Evolutionary conservation across 768 basidiomycete genomes (phyloP).

Genomic region (Naganishia kalamii): DNA sequence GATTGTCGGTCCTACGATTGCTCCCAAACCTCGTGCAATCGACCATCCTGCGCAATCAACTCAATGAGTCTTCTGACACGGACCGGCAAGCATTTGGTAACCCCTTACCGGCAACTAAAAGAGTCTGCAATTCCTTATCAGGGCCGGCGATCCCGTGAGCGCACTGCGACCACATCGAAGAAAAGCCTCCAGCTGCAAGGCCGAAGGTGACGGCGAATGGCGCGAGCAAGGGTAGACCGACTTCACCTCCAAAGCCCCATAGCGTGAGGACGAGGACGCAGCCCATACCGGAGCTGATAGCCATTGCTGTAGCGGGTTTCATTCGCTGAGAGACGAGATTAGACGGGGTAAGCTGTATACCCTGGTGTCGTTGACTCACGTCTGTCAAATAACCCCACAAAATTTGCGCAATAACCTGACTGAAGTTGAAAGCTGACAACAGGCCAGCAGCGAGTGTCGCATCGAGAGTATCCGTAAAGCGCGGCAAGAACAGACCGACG

Average conservation of each 20-base stretch:
- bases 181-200: constrained; percentile 26
- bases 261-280: constrained; percentile 25
- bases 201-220: constrained; percentile 30
- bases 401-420: constrained; percentile 26
- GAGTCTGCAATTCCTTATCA: constrained; percentile 29
- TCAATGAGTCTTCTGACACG: not conserved
- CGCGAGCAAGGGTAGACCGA: constrained; percentile 24
- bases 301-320: constrained; percentile 27
- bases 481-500: constrained; percentile 27
- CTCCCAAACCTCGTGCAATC: constrained; percentile 28
- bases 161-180: constrained; percentile 31
- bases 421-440: constrained; percentile 30
- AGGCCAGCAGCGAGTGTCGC: constrained; percentile 25
- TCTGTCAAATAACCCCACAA: constrained; percentile 29
- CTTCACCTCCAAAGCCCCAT: constrained; percentile 26
- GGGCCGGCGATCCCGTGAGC: constrained; percentile 25
- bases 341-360: not conserved
- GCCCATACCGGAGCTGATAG: constrained; percentile 24
- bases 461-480: constrained; percentile 27
- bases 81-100: too few species aligned
- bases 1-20: constrained; percentile 27
- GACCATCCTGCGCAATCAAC: constrained; percentile 21
- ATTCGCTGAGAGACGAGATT: constrained; percentile 16
- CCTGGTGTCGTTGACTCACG: constrained; percentile 14
- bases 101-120: constrained; percentile 24